Conservation (phyloP, 805 yeast species). For the Cyberlindnera mrakii region DNA sequence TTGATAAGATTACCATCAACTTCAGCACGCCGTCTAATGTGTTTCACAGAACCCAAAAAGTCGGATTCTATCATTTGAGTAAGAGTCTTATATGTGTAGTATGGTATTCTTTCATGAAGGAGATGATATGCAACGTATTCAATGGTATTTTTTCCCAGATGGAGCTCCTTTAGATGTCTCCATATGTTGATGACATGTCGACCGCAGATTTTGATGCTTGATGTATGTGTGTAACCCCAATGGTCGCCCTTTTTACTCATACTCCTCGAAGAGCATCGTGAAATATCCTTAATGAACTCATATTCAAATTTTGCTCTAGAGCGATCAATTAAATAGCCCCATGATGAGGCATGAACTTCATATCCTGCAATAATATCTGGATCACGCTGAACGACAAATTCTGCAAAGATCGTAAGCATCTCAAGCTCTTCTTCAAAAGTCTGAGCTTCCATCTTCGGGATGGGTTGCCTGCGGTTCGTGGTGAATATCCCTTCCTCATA, state of each 20-base stretch:
- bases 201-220: constrained; percentile 66
- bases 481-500: constrained; percentile 31
- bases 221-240: constrained; percentile 81
- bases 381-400: constrained; percentile 56
- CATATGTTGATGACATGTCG: constrained; percentile 82
- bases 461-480: constrained; percentile 16
- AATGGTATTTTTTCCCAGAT: constrained; percentile 60
- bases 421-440: constrained; percentile 48
- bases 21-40: constrained; percentile 39
- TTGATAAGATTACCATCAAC: constrained; percentile 34
- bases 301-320: constrained; percentile 36
- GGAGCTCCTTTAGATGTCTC: constrained; percentile 67
- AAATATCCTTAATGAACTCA: constrained; percentile 52
- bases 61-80: constrained; percentile 38
- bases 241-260: constrained; percentile 54
- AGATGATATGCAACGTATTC: constrained; percentile 71
- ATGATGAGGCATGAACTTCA: constrained; percentile 72
- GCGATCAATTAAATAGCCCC: constrained; percentile 87
- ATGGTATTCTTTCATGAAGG: constrained; percentile 64
- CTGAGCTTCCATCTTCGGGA: constrained; percentile 1
- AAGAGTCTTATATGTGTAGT: constrained; percentile 42
- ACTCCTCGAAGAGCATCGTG: constrained; percentile 48
- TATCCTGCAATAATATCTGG: constrained; percentile 88
- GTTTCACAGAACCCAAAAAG: constrained; percentile 35
- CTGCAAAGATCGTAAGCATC: constrained; percentile 50